Evolutionary conservation across 345 rosid species (phyloP).

Genomic region (Durio zibethinus): DNA sequence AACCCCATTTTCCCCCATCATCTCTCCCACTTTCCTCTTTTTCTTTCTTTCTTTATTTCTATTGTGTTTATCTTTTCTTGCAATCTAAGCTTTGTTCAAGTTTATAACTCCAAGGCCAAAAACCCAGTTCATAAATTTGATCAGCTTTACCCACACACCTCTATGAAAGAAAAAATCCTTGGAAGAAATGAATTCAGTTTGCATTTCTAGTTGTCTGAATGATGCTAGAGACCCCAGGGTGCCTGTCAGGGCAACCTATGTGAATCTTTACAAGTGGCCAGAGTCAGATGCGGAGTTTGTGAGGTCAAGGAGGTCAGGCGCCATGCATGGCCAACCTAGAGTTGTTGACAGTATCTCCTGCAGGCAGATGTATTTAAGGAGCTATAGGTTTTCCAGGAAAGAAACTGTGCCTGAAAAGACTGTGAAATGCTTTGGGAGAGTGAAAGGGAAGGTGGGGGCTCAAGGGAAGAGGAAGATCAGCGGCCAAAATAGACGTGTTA

Average conservation of each 20-base stretch:
- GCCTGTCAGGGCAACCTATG: constrained; percentile 22
- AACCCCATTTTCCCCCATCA: background rate
- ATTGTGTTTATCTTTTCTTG: background rate
- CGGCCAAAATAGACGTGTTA: background rate
- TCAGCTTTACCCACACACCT: background rate
- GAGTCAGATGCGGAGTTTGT: constrained; percentile 25
- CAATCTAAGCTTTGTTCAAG: constrained; percentile 3
- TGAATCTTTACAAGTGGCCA: constrained; percentile 33
- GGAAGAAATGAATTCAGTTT: constrained; percentile 22
- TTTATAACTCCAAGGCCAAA: background rate
- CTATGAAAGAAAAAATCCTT: background rate
- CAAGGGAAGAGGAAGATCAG: constrained; percentile 15
- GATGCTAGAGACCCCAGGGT: constrained; percentile 20
- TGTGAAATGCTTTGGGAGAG: constrained; percentile 27
- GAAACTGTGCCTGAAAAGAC: constrained; percentile 33
- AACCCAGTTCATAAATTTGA: background rate
- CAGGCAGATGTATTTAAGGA: constrained; percentile 49
- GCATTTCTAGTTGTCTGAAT: constrained; percentile 24
- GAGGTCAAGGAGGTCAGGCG: constrained; percentile 16
- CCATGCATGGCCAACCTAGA: background rate
- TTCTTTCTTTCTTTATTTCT: background rate
- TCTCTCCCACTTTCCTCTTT: background rate
- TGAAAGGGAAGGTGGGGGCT: constrained; percentile 23
- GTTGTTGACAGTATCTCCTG: constrained; percentile 42
- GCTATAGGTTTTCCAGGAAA: constrained; percentile 43